These are phyloP conservation scores for Cercospora sp. DNA, from an alignment of 2,329 filamentous ascomycete genomes.

Conservation along the genomic window DNA sequence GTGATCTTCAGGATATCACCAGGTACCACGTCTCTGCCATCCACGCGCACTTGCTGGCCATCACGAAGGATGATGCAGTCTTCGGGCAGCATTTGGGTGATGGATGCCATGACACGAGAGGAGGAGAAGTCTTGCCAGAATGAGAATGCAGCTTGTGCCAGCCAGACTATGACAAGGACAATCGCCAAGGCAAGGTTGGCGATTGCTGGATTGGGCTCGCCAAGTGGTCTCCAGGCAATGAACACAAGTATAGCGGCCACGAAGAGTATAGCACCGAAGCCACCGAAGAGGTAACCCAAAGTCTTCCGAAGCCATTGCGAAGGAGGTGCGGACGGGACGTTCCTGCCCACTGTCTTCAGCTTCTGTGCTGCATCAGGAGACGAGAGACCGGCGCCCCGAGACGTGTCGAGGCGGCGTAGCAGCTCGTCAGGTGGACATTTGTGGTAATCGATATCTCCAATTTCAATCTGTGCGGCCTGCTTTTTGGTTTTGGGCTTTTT, in stretches of 20 bases:
- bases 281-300: slow-evolving; percentile 72
- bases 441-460: slow-evolving; percentile 65
- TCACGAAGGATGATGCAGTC: slow-evolving; percentile 66
- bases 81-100: slow-evolving; percentile 78
- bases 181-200: slow-evolving; percentile 74
- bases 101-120: slow-evolving; percentile 74
- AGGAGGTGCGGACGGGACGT: slow-evolving; percentile 65
- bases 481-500: slow-evolving; percentile 33
- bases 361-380: slow-evolving; percentile 58
- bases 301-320: slow-evolving; percentile 61
- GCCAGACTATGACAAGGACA: slow-evolving; percentile 70
- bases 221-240: slow-evolving; percentile 71
- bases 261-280: slow-evolving; percentile 72
- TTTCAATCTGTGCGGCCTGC: slow-evolving; percentile 28
- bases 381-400: slow-evolving; percentile 60
- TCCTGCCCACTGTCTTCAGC: slow-evolving; percentile 63
- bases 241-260: slow-evolving; percentile 71
- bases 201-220: slow-evolving; percentile 52
- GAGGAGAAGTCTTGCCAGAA: slow-evolving; percentile 74
- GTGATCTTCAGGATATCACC: slow-evolving; percentile 70
- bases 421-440: slow-evolving; percentile 59
- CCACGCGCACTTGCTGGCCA: slow-evolving; percentile 45
- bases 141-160: slow-evolving; percentile 53
- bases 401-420: slow-evolving; percentile 60
- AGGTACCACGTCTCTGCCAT: slow-evolving; percentile 62